A percentile compares a stretch with the other conserved stretches of the same genome.
These are phyloP conservation scores for Furcasterigmium furcatum DNA, from an alignment of 2,329 filamentous ascomycete genomes.

Conservation along the genomic window DNA sequence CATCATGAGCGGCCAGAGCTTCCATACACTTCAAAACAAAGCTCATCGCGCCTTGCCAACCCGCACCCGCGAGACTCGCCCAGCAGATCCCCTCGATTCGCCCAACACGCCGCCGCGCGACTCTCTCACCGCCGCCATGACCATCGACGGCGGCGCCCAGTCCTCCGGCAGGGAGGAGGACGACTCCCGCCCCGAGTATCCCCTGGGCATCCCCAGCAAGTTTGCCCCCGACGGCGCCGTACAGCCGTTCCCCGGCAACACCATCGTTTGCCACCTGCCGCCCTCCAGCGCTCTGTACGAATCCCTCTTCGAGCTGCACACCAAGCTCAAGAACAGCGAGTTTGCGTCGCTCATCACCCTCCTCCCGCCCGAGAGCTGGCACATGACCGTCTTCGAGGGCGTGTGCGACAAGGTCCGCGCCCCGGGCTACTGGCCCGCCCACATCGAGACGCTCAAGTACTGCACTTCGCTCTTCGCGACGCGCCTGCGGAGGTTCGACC, in stretches of 20 bases:
- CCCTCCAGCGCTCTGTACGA: constrained; percentile 9
- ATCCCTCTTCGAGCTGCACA: constrained; percentile 14
- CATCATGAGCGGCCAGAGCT: too few species aligned
- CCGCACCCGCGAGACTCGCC: too few species aligned
- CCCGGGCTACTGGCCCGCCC: constrained; percentile 16
- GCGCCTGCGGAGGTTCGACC: constrained; percentile 12
- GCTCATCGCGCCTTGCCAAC: too few species aligned
- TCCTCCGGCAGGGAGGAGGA: background rate
- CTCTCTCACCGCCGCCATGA: background rate
- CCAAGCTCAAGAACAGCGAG: constrained; percentile 11
- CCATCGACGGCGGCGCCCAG: background rate
- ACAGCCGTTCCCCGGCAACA: constrained; percentile 20
- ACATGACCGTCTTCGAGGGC: constrained; percentile 23
- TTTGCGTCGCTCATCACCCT: constrained; percentile 13
- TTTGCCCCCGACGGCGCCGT: constrained; percentile 17
- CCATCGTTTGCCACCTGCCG: constrained; percentile 16
- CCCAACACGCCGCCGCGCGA: too few species aligned
- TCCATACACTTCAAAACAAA: too few species aligned
- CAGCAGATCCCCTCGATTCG: too few species aligned
- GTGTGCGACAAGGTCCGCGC: constrained; percentile 17
- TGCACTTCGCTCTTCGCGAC: constrained; percentile 7
- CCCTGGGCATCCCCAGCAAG: constrained; percentile 16
- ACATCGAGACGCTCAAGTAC: constrained; percentile 3
- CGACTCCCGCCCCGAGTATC: constrained; percentile 6
- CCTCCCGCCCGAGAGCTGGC: constrained; percentile 19